A percentile compares a stretch with the other conserved stretches of the same genome.
These are phyloP conservation scores for Dendrobium chrysotoxum DNA, from an alignment of 106 monocot species.

Conservation along the genomic window DNA sequence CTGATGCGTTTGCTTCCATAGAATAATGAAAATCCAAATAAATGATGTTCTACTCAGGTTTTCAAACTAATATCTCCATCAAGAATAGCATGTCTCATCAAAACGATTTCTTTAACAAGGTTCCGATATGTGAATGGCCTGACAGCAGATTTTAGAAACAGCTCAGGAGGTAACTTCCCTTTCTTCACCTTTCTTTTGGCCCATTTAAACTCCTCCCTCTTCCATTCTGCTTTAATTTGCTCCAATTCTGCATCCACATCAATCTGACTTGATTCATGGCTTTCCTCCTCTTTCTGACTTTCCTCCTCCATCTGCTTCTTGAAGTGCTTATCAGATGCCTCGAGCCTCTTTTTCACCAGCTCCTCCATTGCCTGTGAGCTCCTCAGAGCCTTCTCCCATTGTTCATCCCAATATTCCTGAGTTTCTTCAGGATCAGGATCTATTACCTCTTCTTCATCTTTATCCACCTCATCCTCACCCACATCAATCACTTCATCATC, in stretches of 20 bases:
- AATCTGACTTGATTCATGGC: neutral
- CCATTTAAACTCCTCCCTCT: constrained; percentile 9
- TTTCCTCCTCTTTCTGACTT: constrained; percentile 7
- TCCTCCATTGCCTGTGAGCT: constrained; percentile 71
- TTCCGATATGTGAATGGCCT: constrained; percentile 88
- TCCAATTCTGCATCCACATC: constrained; percentile 5
- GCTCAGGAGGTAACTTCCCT: constrained; percentile 49
- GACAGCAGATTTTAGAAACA: constrained; percentile 74
- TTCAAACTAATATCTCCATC: constrained; percentile 57
- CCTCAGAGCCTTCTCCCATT: constrained; percentile 68
- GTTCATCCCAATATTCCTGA: constrained; percentile 71
- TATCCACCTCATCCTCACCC: neutral
- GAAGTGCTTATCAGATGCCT: constrained; percentile 31
- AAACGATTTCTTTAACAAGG: constrained; percentile 93
- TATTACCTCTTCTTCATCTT: constrained; percentile 5
- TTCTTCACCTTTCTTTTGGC: constrained; percentile 20
- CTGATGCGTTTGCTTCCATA: neutral
- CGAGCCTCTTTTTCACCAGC: constrained; percentile 62
- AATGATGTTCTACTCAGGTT: neutral
- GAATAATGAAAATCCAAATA: neutral
- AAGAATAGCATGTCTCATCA: constrained; percentile 79
- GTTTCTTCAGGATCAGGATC: constrained; percentile 46
- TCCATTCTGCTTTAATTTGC: constrained; percentile 10
- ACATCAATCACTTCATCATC: constrained; percentile 9
- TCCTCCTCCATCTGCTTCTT: constrained; percentile 29